phyloP scores from a whole-genome alignment of 768 basidiomycete genomes.

The Boletus tomentosulus region DNA sequence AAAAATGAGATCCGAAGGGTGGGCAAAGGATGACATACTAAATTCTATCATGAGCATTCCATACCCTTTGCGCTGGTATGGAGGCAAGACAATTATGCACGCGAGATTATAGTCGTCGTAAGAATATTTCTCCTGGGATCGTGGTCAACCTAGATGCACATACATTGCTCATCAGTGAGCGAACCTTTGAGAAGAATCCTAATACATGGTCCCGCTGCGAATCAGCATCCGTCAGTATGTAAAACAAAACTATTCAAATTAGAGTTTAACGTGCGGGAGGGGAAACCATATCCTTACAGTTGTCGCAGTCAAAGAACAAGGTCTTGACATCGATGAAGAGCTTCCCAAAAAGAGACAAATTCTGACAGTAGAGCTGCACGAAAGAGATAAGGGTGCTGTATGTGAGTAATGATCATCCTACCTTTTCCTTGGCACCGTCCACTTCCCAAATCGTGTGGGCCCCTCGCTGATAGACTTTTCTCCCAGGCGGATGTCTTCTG shows the following conservation, averaged over 20 bases:
- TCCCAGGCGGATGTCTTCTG: slow-evolving; percentile 73
- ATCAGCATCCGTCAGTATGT: slow-evolving; percentile 83
- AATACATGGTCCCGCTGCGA: slow-evolving; percentile 78
- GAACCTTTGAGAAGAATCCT: slow-evolving; percentile 64
- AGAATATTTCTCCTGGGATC: slow-evolving; percentile 78
- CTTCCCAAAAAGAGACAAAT: slow-evolving; percentile 92
- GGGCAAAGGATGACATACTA: slow-evolving; percentile 53
- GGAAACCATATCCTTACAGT: slow-evolving; percentile 49
- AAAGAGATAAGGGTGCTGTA: neutral
- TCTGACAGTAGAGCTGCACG: slow-evolving; percentile 89
- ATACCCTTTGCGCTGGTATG: slow-evolving; percentile 84
- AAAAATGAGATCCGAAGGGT: neutral
- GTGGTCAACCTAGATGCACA: neutral
- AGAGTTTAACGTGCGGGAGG: neutral
- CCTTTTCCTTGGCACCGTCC: slow-evolving; percentile 84
- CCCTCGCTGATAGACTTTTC: slow-evolving; percentile 86
- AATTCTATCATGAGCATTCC: slow-evolving; percentile 98
- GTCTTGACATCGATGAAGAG: slow-evolving; percentile 99
- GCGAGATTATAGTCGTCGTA: slow-evolving; percentile 98
- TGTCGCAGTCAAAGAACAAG: slow-evolving; percentile 85
- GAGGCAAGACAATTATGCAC: slow-evolving; percentile 93
- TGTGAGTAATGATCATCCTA: slow-evolving; percentile 24
- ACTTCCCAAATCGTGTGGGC: slow-evolving; percentile 94
- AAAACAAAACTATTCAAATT: slow-evolving; percentile 64
- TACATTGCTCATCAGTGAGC: neutral